phyloP scores from a whole-genome alignment of 805 yeast species.

The Cyberlindnera mrakii region DNA sequence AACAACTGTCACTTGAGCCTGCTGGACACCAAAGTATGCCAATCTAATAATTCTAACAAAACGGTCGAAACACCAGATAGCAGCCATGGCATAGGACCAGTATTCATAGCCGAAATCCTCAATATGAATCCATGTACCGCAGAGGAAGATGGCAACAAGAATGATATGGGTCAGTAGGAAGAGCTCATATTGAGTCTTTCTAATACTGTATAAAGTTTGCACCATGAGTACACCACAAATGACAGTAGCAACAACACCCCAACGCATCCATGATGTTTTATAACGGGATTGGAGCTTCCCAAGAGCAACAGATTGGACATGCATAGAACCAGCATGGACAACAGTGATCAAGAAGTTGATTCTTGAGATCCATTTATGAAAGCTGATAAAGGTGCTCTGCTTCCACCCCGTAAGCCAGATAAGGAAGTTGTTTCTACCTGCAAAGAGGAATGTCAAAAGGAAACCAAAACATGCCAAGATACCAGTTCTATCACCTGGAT shows the following conservation, averaged over 20 bases:
- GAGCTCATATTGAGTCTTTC: slow-evolving; percentile 53
- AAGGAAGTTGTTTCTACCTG: slow-evolving; percentile 69
- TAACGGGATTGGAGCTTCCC: slow-evolving; percentile 9
- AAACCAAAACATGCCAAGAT: slow-evolving; percentile 27
- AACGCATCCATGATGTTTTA: slow-evolving; percentile 12
- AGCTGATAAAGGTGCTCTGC: slow-evolving; percentile 53
- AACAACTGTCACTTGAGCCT: slow-evolving; percentile 20
- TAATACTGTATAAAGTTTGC: slow-evolving; percentile 32
- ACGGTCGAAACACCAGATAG: slow-evolving; percentile 50
- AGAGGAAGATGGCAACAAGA: slow-evolving; percentile 46
- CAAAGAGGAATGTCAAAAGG: slow-evolving; percentile 54
- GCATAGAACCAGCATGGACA: slow-evolving; percentile 19
- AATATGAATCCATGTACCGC: slow-evolving; percentile 55
- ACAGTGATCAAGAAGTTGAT: slow-evolving; percentile 26
- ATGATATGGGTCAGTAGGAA: slow-evolving; percentile 52
- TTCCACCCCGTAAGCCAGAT: slow-evolving; percentile 60
- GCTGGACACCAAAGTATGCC: slow-evolving; percentile 18
- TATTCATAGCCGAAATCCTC: slow-evolving; percentile 42
- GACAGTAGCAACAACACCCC: slow-evolving; percentile 18
- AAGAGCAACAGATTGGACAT: slow-evolving; percentile 14
- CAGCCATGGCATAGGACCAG: slow-evolving; percentile 28
- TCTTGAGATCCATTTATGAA: slow-evolving; percentile 63
- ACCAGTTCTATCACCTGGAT: slow-evolving; percentile 24
- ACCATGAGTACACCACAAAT: slow-evolving; percentile 7
- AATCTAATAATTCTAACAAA: slow-evolving; percentile 31